phyloP scores from a whole-genome alignment of 2,329 filamentous ascomycete genomes.

The Monosporascus sp. region DNA sequence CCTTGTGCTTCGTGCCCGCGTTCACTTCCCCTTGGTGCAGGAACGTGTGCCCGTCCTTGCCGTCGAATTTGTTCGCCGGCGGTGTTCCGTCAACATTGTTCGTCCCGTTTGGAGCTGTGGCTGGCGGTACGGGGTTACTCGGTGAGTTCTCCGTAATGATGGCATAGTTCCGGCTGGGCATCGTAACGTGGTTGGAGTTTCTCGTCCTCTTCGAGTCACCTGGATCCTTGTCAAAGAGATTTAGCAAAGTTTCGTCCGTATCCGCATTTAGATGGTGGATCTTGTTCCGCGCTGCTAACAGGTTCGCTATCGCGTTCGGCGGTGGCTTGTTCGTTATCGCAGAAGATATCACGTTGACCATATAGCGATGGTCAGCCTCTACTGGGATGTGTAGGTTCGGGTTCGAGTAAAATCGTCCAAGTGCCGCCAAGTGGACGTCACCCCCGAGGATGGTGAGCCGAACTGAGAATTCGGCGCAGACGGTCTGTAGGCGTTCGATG shows the following conservation, averaged over 20 bases:
- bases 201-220: slow-evolving; percentile 70
- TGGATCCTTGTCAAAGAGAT: slow-evolving; percentile 87
- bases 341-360: slow-evolving; percentile 90
- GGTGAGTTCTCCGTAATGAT: slow-evolving; percentile 84
- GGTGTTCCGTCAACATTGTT: slow-evolving; percentile 4
- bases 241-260: slow-evolving; percentile 89
- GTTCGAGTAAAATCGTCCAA: slow-evolving; percentile 93
- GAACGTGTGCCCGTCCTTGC: slow-evolving; percentile 63
- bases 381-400: slow-evolving; percentile 71
- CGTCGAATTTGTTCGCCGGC: slow-evolving; percentile 25
- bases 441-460: slow-evolving; percentile 89
- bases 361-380: slow-evolving; percentile 85
- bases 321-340: slow-evolving; percentile 95
- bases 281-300: slow-evolving; percentile 86
- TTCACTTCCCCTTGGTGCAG: slow-evolving; percentile 72
- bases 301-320: slow-evolving; percentile 79
- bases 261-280: slow-evolving; percentile 62
- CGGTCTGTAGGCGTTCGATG: slow-evolving; percentile 73
- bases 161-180: slow-evolving; percentile 90
- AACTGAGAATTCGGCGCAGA: slow-evolving; percentile 81
- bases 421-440: slow-evolving; percentile 86
- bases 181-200: slow-evolving; percentile 76
- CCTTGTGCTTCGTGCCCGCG: slow-evolving; percentile 73
- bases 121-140: slow-evolving; percentile 33
- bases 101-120: slow-evolving; percentile 7